Percentiles rank a stretch among this genome's conserved stretches.
Conservation (phyloP, 2,329 filamentous ascomycete species). For the Venturia oleaginea region DNA sequence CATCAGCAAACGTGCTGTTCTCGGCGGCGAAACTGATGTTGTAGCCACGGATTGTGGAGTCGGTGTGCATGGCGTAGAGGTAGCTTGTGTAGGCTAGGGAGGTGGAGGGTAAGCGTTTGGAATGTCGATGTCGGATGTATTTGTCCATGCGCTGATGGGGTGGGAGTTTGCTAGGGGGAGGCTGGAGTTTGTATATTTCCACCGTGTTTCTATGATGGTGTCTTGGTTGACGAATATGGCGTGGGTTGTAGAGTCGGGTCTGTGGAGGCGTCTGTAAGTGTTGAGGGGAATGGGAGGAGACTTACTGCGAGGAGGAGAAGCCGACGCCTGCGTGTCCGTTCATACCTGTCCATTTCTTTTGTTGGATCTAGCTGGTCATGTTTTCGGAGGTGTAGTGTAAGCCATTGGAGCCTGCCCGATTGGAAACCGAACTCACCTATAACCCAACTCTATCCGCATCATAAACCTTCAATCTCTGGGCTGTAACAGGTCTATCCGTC, state of each 20-base stretch:
- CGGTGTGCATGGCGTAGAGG: slow-evolving; percentile 4
- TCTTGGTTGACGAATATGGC: slow-evolving; percentile 4
- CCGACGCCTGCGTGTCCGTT: slow-evolving; percentile 9
- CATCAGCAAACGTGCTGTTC: background rate
- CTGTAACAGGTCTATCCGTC: background rate
- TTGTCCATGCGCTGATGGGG: slow-evolving; percentile 2
- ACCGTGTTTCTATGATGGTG: slow-evolving; percentile 1
- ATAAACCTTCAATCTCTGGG: background rate
- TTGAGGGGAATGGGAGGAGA: background rate
- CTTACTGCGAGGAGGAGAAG: background rate
- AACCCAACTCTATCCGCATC: background rate
- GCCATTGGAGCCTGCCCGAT: no score
- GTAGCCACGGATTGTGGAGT: slow-evolving; percentile 3
- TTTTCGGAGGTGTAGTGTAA: slow-evolving; percentile 32
- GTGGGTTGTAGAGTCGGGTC: background rate
- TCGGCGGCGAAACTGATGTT: slow-evolving; percentile 8
- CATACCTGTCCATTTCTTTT: slow-evolving; percentile 26
- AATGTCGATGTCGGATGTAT: background rate
- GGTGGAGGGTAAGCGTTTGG: background rate
- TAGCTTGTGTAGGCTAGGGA: slow-evolving; percentile 5
- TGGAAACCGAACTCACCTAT: background rate
- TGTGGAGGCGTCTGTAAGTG: background rate
- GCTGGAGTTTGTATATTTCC: slow-evolving; percentile 1
- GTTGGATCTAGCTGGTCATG: slow-evolving; percentile 27
- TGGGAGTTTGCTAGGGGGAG: background rate